These are phyloP conservation scores for Eimeria necatrix DNA, from an alignment of 169 alveolate genomes.

Conservation along the genomic window DNA sequence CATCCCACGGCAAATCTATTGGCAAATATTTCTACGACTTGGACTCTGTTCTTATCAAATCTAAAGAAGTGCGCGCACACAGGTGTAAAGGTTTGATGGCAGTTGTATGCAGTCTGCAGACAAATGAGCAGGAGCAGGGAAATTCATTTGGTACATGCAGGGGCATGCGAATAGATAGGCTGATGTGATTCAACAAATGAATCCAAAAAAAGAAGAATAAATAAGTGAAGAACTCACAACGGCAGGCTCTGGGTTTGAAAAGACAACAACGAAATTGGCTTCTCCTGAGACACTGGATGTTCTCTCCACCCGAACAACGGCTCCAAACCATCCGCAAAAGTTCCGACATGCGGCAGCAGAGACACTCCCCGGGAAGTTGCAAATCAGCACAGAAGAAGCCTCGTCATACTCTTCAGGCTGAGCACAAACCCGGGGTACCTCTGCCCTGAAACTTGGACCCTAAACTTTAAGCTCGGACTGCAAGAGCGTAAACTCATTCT, in stretches of 20 bases:
- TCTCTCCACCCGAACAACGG: conserved; percentile 84
- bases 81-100: too few relatives aligned
- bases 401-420: conserved; percentile 80
- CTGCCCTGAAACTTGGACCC: conserved; percentile 3
- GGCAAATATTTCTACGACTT: too few relatives aligned
- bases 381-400: conserved; percentile 80
- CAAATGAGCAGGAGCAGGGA: too few relatives aligned
- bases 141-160: too few relatives aligned
- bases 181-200: too few relatives aligned
- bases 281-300: conserved; percentile 83
- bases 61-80: too few relatives aligned
- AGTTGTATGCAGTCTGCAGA: too few relatives aligned
- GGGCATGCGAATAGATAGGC: too few relatives aligned
- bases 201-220: too few relatives aligned
- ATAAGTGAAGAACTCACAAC: conserved; percentile 4
- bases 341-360: conserved; percentile 75
- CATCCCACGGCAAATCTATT: too few relatives aligned
- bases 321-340: conserved; percentile 85
- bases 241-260: conserved; percentile 83
- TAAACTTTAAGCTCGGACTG: not conserved
- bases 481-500: not conserved
- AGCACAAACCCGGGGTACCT: not conserved
- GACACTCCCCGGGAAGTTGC: conserved; percentile 85
- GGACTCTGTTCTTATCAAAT: too few relatives aligned
- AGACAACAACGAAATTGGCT: conserved; percentile 84